Evolutionary conservation across 1,139 yeast genomes (phyloP).

Genomic region (Hyphopichia burtonii): DNA sequence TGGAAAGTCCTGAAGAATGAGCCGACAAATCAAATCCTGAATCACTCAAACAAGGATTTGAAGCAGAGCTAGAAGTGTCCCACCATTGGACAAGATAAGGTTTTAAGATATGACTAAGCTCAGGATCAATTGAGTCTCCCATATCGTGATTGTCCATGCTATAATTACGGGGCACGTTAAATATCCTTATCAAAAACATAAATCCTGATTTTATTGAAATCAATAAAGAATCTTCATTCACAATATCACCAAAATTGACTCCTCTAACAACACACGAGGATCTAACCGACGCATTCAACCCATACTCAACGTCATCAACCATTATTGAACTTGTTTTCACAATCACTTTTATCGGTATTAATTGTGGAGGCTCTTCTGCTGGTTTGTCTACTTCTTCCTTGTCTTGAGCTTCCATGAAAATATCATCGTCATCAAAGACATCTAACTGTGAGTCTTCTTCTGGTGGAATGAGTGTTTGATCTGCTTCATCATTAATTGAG

Average conservation of each 20-base stretch:
- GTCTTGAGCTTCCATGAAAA: constrained; percentile 4
- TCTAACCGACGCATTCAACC: constrained; percentile 36
- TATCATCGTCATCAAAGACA: constrained; percentile 38
- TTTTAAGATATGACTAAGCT: constrained; percentile 21
- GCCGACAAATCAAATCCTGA: constrained; percentile 36
- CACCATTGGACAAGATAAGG: constrained; percentile 57
- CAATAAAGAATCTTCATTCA: constrained; percentile 43
- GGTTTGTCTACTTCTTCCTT: neutral
- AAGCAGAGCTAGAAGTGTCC: constrained; percentile 26
- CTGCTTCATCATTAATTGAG: constrained; percentile 39
- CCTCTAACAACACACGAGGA: constrained; percentile 37
- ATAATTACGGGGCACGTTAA: constrained; percentile 31
- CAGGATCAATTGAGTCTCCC: neutral
- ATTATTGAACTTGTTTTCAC: constrained; percentile 36
- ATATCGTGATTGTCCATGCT: constrained; percentile 24
- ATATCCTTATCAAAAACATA: constrained; percentile 35
- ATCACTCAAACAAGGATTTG: constrained; percentile 24
- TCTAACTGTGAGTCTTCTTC: constrained; percentile 44
- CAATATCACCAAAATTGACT: constrained; percentile 10
- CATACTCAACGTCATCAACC: constrained; percentile 31
- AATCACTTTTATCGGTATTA: constrained; percentile 18
- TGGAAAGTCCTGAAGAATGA: constrained; percentile 38
- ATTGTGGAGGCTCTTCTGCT: constrained; percentile 5
- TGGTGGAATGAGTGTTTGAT: constrained; percentile 34
- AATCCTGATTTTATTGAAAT: constrained; percentile 43